These are phyloP conservation scores for Zygosaccharomyces gambellarensis DNA, from an alignment of 805 yeast genomes.

Conservation along the genomic window DNA sequence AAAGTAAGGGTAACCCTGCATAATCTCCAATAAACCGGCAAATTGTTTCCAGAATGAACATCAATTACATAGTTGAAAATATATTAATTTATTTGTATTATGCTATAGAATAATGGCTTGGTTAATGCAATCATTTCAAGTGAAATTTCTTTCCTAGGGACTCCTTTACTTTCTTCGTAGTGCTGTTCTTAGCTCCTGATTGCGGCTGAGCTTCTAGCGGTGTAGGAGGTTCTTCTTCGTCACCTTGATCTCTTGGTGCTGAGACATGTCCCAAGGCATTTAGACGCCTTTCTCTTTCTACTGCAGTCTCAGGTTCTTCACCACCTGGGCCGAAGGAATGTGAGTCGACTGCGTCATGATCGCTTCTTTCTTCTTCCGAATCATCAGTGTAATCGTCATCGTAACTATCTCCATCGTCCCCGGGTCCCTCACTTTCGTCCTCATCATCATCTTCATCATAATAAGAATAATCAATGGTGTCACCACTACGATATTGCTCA, in stretches of 20 bases:
- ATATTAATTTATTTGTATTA: not conserved
- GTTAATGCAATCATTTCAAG: conserved; percentile 1
- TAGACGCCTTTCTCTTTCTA: conserved; percentile 59
- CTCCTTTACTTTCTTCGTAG: conserved; percentile 15
- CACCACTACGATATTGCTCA: conserved; percentile 14
- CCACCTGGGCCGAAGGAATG: conserved; percentile 20
- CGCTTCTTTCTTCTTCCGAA: conserved; percentile 18
- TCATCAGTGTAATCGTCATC: conserved; percentile 19
- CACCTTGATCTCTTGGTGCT: conserved; percentile 40
- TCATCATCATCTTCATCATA: conserved; percentile 18
- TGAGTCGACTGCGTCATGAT: conserved; percentile 12
- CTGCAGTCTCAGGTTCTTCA: conserved; percentile 50
- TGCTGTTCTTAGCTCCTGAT: conserved; percentile 4
- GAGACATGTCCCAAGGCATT: conserved; percentile 48
- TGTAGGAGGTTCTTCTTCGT: conserved; percentile 43
- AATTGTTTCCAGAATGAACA: not conserved
- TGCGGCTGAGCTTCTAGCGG: conserved; percentile 7
- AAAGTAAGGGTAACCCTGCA: not conserved
- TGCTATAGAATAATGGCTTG: not conserved
- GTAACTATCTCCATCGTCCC: conserved; percentile 16
- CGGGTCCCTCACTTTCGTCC: conserved; percentile 18
- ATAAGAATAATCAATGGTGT: not conserved
- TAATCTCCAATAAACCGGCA: not conserved
- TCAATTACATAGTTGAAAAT: not conserved
- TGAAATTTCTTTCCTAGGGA: conserved; percentile 17